Conservation (phyloP, 352 stramenopile genomes). For the Phytophthora litchii region DNA sequence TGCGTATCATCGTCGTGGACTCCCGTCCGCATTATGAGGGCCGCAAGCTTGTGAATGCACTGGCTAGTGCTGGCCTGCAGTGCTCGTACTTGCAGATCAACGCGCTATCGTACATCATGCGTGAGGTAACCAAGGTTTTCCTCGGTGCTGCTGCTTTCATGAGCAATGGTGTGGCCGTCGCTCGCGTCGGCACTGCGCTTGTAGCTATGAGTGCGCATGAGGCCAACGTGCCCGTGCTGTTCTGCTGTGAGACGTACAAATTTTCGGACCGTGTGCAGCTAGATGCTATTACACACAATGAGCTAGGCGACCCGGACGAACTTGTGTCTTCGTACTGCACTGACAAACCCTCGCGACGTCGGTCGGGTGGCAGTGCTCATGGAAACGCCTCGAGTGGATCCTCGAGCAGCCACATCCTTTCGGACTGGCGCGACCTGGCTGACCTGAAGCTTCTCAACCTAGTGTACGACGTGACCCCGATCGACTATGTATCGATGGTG, state of each 20-base stretch:
- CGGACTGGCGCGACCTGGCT: constrained; percentile 77
- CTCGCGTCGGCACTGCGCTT: constrained; percentile 91
- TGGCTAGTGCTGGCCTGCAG: constrained; percentile 73
- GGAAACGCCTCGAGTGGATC: constrained; percentile 7
- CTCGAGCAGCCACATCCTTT: constrained; percentile 67
- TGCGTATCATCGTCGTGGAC: constrained; percentile 96
- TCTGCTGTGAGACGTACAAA: constrained; percentile 99
- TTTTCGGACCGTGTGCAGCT: constrained; percentile 96
- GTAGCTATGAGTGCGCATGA: constrained; percentile 93
- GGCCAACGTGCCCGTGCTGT: constrained; percentile 95
- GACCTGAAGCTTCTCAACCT: constrained; percentile 87
- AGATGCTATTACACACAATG: constrained; percentile 98
- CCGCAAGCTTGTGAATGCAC: constrained; percentile 74
- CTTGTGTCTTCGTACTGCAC: constrained; percentile 69
- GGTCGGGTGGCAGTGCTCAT: constrained; percentile 6
- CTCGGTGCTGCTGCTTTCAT: constrained; percentile 95
- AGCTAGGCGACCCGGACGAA: constrained; percentile 95
- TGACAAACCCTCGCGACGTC: constrained; percentile 49
- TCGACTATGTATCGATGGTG: constrained; percentile 96
- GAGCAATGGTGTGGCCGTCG: constrained; percentile 94
- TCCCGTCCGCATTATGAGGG: constrained; percentile 88
- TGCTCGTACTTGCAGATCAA: constrained; percentile 96
- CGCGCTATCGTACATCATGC: constrained; percentile 96
- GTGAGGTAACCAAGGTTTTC: constrained; percentile 96
- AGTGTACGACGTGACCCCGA: constrained; percentile 97